Evolutionary conservation across 805 yeast species (phyloP).

Genomic region (Yarrowia deformans): DNA sequence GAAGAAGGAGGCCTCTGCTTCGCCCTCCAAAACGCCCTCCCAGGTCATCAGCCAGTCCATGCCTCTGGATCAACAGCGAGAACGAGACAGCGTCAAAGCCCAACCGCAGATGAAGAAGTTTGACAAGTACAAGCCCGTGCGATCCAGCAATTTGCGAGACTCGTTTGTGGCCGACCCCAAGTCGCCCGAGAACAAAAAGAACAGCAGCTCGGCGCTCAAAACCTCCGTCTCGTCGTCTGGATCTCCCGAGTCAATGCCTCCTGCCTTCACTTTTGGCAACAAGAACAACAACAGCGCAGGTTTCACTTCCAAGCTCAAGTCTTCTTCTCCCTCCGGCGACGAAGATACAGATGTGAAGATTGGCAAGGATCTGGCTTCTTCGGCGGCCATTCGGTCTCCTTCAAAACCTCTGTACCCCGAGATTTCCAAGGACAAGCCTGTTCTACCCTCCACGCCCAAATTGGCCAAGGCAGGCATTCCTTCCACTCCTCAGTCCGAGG

Average conservation of each 20-base stretch:
- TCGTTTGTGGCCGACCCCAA: conserved; percentile 25
- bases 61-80: conserved; percentile 36
- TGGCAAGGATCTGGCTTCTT: conserved; percentile 35
- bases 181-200: conserved; percentile 9
- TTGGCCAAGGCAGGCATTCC: conserved; percentile 32
- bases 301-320: background rate
- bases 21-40: conserved; percentile 13
- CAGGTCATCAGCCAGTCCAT: conserved; percentile 20
- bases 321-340: conserved; percentile 9
- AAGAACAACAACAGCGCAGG: background rate
- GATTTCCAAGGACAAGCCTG: conserved; percentile 14
- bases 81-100: conserved; percentile 34
- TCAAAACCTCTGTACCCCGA: conserved; percentile 37
- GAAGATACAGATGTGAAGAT: conserved; percentile 32
- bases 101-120: conserved; percentile 27
- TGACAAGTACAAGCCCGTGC: conserved; percentile 35
- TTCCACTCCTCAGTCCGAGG: conserved; percentile 32
- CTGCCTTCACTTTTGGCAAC: conserved; percentile 4
- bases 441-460: conserved; percentile 12
- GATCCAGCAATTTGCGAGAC: conserved; percentile 22
- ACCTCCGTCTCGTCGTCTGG: background rate
- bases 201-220: background rate
- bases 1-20: background rate
- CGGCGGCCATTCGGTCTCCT: conserved; percentile 22
- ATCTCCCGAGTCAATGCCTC: conserved; percentile 5